Conservation (phyloP, 192 early-diverging fungal species). For the Geranomyces michiganensis region DNA sequence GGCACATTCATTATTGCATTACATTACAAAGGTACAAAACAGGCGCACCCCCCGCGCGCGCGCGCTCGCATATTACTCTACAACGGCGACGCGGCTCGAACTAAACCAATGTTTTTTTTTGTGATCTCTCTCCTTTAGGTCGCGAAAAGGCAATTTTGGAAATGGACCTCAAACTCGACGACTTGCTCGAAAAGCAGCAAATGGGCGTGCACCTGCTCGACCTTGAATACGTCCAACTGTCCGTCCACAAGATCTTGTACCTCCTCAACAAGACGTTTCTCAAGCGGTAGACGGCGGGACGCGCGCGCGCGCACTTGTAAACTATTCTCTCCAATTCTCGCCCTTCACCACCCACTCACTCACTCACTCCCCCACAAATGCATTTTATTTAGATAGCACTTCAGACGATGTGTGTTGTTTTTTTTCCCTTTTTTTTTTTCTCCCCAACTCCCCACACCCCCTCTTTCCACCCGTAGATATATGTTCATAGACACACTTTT, state of each 20-base stretch:
- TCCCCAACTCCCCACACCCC: too few species aligned
- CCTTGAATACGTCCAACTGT: constrained; percentile 90
- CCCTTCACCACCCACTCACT: too few species aligned
- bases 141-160: constrained; percentile 90
- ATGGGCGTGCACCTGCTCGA: constrained; percentile 83
- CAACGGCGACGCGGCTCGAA: background rate
- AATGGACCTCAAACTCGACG: constrained; percentile 88
- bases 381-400: too few species aligned
- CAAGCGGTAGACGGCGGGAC: constrained; percentile 42
- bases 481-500: too few species aligned
- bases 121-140: too few species aligned
- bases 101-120: background rate
- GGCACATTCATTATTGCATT: constrained; percentile 90
- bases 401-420: too few species aligned
- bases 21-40: constrained; percentile 76
- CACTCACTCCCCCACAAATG: too few species aligned
- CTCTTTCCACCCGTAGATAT: too few species aligned
- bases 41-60: background rate
- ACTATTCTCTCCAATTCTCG: too few species aligned
- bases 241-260: constrained; percentile 76
- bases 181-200: constrained; percentile 77
- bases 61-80: too few species aligned
- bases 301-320: too few species aligned
- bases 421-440: too few species aligned
- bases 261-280: constrained; percentile 86